These are phyloP conservation scores for Lactifluus subvellereus DNA, from an alignment of 768 basidiomycete species.

Conservation along the genomic window DNA sequence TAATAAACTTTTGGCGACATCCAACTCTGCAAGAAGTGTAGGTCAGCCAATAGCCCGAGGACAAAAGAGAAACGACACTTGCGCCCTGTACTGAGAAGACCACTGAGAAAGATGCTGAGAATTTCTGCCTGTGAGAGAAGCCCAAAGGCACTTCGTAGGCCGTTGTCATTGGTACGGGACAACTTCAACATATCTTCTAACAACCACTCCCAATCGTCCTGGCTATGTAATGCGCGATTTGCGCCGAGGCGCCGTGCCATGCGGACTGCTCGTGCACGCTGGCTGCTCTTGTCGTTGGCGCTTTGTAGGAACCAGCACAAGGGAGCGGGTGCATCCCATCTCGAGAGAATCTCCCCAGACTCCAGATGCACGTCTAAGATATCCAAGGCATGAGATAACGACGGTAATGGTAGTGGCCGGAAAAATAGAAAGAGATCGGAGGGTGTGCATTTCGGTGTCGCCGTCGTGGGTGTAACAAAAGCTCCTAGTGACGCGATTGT, in stretches of 20 bases:
- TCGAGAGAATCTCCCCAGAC: conserved; percentile 83
- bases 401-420: conserved; percentile 63
- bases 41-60: background rate
- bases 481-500: conserved; percentile 75
- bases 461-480: conserved; percentile 71
- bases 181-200: conserved; percentile 89
- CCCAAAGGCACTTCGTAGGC: conserved; percentile 74
- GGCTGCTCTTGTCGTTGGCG: conserved; percentile 54
- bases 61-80: conserved; percentile 36
- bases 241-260: conserved; percentile 71
- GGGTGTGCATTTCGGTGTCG: conserved; percentile 49
- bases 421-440: conserved; percentile 78
- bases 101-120: conserved; percentile 76
- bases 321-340: conserved; percentile 81
- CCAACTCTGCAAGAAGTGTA: conserved; percentile 45
- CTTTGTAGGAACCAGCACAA: conserved; percentile 90
- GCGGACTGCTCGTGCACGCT: conserved; percentile 79
- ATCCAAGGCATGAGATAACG: conserved; percentile 80
- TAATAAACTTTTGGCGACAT: conserved; percentile 60
- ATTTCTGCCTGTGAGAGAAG: conserved; percentile 66
- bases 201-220: conserved; percentile 82
- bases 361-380: conserved; percentile 92
- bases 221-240: conserved; percentile 47
- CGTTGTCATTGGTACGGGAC: conserved; percentile 54
- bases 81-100: conserved; percentile 84